Conservation (phyloP, 2,329 filamentous ascomycete genomes). For the Apiospora sp. region DNA sequence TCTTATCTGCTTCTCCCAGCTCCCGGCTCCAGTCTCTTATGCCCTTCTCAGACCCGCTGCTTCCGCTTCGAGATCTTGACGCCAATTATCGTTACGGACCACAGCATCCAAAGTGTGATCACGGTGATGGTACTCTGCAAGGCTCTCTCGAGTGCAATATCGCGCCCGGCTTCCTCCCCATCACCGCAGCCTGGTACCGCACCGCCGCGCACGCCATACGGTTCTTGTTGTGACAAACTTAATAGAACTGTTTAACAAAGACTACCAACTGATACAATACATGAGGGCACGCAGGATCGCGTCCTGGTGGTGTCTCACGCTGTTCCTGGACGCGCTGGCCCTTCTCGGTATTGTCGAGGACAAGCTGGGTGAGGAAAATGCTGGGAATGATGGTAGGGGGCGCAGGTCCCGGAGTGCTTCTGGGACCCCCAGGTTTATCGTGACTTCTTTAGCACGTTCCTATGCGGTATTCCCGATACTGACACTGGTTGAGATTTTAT, state of each 20-base stretch:
- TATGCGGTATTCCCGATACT: conserved; percentile 39
- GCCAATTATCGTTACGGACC: conserved; percentile 40
- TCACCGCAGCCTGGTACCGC: conserved; percentile 45
- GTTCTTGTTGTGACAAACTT: conserved; percentile 43
- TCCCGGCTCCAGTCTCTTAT: too few species aligned
- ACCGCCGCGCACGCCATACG: conserved; percentile 41
- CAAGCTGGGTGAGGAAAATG: conserved; percentile 35
- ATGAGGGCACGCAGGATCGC: conserved; percentile 37
- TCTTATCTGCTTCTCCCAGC: conserved; percentile 37
- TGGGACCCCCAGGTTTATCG: conserved; percentile 45
- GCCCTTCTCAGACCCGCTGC: conserved; percentile 39
- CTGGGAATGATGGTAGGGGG: conserved; percentile 39
- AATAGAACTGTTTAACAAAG: conserved; percentile 44
- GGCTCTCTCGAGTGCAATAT: conserved; percentile 42
- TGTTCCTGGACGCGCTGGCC: conserved; percentile 41
- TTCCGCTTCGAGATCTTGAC: conserved; percentile 34
- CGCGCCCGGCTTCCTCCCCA: conserved; percentile 42
- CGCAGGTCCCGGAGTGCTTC: conserved; percentile 40
- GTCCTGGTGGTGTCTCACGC: conserved; percentile 41
- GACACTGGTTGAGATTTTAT: conserved; percentile 42
- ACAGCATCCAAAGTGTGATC: conserved; percentile 38
- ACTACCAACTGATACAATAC: conserved; percentile 42
- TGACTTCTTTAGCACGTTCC: conserved; percentile 45
- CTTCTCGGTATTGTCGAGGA: conserved; percentile 30
- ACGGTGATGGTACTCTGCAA: conserved; percentile 37